Conservation (phyloP, 345 rosid species). For the Kandelia obovata region DNA sequence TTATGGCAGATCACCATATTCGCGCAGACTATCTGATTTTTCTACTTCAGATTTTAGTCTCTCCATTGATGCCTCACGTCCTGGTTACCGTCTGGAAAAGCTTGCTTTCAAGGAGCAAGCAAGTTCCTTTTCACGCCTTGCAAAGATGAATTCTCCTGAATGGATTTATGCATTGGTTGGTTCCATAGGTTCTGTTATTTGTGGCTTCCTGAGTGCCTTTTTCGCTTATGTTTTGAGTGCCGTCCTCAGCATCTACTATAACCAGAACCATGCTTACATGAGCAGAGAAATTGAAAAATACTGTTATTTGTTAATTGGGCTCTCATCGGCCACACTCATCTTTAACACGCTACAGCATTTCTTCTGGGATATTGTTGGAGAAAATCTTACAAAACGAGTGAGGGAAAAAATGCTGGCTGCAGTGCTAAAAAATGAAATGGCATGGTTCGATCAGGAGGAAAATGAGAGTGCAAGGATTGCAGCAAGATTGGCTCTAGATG, state of each 20-base stretch:
- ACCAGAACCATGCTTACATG: conserved; percentile 80
- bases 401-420: conserved; percentile 89
- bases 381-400: conserved; percentile 93
- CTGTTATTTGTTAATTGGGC: conserved; percentile 86
- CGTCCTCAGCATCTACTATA: conserved; percentile 84
- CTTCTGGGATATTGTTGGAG: conserved; percentile 98
- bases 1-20: conserved; percentile 93
- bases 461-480: conserved; percentile 90
- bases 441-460: conserved; percentile 98
- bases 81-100: conserved; percentile 75
- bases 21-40: conserved; percentile 90
- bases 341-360: conserved; percentile 94
- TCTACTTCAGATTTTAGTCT: conserved; percentile 94
- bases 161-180: conserved; percentile 90
- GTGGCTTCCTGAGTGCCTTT: conserved; percentile 93
- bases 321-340: conserved; percentile 86
- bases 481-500: conserved; percentile 89
- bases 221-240: conserved; percentile 96
- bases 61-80: conserved; percentile 68
- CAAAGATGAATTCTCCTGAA: conserved; percentile 95
- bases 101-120: conserved; percentile 96
- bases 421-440: conserved; percentile 89
- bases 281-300: conserved; percentile 78
- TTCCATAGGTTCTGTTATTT: conserved; percentile 80
- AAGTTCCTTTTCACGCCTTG: conserved; percentile 92